Base-by-base conservation (phyloP, 768 basidiomycete species). In the Rhizopogon rudus region DNA sequence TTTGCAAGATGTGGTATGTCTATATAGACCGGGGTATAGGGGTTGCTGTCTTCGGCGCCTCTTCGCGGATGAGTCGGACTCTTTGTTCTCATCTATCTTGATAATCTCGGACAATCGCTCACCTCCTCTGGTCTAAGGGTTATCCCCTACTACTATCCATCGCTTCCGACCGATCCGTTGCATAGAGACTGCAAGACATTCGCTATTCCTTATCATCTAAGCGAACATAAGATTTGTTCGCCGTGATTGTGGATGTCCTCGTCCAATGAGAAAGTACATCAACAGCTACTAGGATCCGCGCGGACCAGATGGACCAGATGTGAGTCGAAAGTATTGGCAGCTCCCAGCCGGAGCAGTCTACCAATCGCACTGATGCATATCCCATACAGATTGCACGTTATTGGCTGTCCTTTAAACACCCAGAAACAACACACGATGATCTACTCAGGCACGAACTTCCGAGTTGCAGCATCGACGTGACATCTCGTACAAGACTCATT, bases 41-140 rank as follows among this genome's bases (percentile, higher is more conserved):
- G 59, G 31, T 51, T 55, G 44, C 56, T 64, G 16, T 35, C 29
- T 31, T 28, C 25, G 51, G 40, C 22, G 13, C 65, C 8, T 44
- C 51, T 31, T 60, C 65, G 6, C 6, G 64, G 65, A 16, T 72
- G 65, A 65, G 63, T 65, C 13, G 67, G 70, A 25, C 44, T 67
- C 52, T 68, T 69, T 53, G 25, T 67, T 72, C 62, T 46, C 31
- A 17, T 48, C 17, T 67, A 55, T 56, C 5, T 56, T 40, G 53
- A 44, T 35, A 7, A 5, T 33, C 20, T 1, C 3, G 10, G 12
- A 5, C 33, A 13, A 7, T 35, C 20, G 17, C 20, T 14, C 31
- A 35, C 20, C 14, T 33, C 13, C 20, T 37, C 8, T 22, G 48
- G 48, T 35, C 39, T 49, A 12, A 49, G 48, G 48, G 48, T 14